Base-by-base conservation (phyloP, 441 rosid species). In the Kokia cookei region DNA sequence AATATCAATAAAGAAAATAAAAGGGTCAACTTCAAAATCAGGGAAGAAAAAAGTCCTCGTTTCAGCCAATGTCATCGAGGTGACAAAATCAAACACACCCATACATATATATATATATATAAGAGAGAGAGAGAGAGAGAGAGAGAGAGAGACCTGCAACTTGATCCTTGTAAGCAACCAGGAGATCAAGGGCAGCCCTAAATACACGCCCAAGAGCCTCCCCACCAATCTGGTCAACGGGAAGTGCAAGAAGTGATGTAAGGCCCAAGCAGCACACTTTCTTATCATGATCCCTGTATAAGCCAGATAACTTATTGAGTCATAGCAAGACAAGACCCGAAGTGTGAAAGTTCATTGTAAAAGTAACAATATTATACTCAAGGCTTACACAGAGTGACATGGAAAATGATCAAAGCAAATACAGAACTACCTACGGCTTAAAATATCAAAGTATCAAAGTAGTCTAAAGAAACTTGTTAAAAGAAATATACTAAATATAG, bases 211-310 rank as follows among this genome's bases (percentile, higher is more conserved):
- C 91, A 81, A 92, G 76, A 54, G 97, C 96, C 61, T 96, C 98
- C 64, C 82, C 91, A 3, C 92, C 91, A 51, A 93, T 85, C 77
- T 87, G 98, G 71, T 83, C 91, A 40, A 84, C 85, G 17, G 97
- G 92, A 74, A 93, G 97, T 50, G 82, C 84, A 78, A 96, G 90
- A 19, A 96, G 85, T 73, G 99, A 87, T 48, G 90, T 87, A 87
- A 92, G 84, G 17, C 99, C 98, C 90, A 93, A 84, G 85, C 96
- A 90, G 86, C 98, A 93, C 58, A 96, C 96, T 83, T 96, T 96
- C 85, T 96, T 96, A 78, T 90, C 93, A 81, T 93, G 91, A 63
- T 89, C 98, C 84, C 98, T 96, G 93, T 75, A 71, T 61, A 48
- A 66, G 35, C 78, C 66, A 83, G 54, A 74, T 29, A 42, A 72